phyloP scores from a whole-genome alignment of 768 basidiomycete species.

The Boletellus emodensis region DNA sequence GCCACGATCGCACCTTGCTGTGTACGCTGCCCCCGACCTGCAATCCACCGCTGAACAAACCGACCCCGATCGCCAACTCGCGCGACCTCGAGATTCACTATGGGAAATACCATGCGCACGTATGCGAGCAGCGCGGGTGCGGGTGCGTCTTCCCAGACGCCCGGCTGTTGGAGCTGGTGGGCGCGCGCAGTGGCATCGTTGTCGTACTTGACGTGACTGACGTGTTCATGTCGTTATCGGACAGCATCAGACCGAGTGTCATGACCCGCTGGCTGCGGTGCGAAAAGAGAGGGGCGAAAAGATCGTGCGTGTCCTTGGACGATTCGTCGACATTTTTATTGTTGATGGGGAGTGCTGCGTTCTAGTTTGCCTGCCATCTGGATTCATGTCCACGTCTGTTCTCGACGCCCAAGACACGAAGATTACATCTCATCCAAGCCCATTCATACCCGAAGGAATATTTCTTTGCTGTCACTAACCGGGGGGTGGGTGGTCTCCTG shows the following conservation, averaged over 20 bases:
- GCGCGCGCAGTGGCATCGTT: constrained; percentile 27
- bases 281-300: constrained; percentile 79
- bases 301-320: constrained; percentile 49
- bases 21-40: constrained; percentile 86
- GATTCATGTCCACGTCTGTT: constrained; percentile 56
- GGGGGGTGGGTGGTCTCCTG: constrained; percentile 78
- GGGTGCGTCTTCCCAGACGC: constrained; percentile 84
- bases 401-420: constrained; percentile 65
- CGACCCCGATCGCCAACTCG: constrained; percentile 61
- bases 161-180: constrained; percentile 70
- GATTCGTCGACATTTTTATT: neutral
- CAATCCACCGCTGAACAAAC: constrained; percentile 46
- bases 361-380: constrained; percentile 78
- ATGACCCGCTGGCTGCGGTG: constrained; percentile 79
- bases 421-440: constrained; percentile 76
- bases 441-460: constrained; percentile 87
- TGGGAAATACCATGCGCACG: constrained; percentile 78
- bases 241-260: constrained; percentile 82
- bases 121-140: constrained; percentile 68
- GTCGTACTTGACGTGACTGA: constrained; percentile 2
- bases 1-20: constrained; percentile 41
- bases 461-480: constrained; percentile 90
- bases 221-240: neutral
- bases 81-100: constrained; percentile 81
- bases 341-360: neutral